phyloP scores from a whole-genome alignment of 768 basidiomycete genomes.

The Tricholoma matsutake region DNA sequence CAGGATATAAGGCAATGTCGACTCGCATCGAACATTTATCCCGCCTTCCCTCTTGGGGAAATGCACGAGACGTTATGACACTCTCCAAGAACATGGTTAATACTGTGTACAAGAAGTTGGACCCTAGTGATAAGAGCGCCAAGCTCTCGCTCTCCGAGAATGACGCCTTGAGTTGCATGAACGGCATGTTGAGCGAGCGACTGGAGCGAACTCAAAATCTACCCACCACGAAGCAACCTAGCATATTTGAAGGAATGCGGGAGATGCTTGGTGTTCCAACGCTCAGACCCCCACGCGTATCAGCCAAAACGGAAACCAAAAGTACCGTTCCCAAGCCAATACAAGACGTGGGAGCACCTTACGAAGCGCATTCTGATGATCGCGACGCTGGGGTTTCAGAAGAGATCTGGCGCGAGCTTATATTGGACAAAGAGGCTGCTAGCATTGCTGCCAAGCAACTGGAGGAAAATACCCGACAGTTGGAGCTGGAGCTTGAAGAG shows the following conservation, averaged over 20 bases:
- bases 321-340: neutral
- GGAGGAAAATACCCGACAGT: neutral
- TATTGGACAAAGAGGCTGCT: neutral
- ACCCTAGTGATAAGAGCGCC: neutral
- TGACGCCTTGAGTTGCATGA: neutral
- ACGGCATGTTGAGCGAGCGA: neutral
- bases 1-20: conserved; percentile 34
- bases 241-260: neutral
- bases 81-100: conserved; percentile 43
- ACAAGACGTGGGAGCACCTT: neutral
- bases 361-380: neutral
- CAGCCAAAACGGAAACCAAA: neutral
- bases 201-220: neutral
- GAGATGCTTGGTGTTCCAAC: neutral
- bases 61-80: conserved; percentile 62
- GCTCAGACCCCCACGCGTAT: neutral
- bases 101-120: neutral
- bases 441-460: neutral
- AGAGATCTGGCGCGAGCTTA: neutral
- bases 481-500: neutral
- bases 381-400: neutral
- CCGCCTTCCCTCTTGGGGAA: conserved; percentile 57
- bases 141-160: neutral
- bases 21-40: conserved; percentile 39
- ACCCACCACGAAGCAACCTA: neutral